Base-by-base conservation (phyloP, 768 basidiomycete genomes). In the Tephrocybe sp. region DNA sequence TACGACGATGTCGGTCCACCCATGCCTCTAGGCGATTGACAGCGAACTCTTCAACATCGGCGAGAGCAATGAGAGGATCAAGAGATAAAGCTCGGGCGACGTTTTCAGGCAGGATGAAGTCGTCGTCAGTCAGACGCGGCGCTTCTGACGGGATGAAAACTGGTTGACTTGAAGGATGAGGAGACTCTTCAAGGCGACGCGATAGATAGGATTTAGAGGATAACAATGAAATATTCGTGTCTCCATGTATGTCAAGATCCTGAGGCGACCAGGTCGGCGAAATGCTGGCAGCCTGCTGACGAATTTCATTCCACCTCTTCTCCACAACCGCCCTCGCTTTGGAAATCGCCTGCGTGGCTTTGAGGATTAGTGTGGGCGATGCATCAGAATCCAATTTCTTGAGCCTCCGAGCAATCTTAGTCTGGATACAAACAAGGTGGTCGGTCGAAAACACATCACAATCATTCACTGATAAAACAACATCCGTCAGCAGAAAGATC, bases 11-110 rank as follows among this genome's bases (percentile, higher is more conserved):
- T 1, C 32, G 5, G 10, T 41, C 23, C 10, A 71, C 62, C 73
- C 73, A 77, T 19, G 11, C 42, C 30, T 69, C 65, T 5, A 77
- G 57, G 16, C 51, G 49, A 6, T 60, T 51, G 26, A 62, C 55
- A 41, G 75, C 64, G 13, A 63, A 54, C 10, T 38, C 45, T 54
- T 77, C 75, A 33, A 77, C 65, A 50, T 77, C 76, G 8, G 58
- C 66, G 0, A 77, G 63, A 2, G 65, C 51, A 2, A 47, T 44
- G 42, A 9, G 58, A 3, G 48, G 19, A 40, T 64, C 55, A 7
- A 4, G 38, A 4, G 31, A 32, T 22, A 55, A 51, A 1, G 58
- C 54, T 4, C 20, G 17, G 0, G 40, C 40, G 3, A 60, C 9
- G 4, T 20, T 11, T 1, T 39, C 2, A 4, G 43, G 22, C 16